Evolutionary conservation across 78 protist species (phyloP), one percentile per base, ranked within the genome.

Genomic region (Monocercomonoides exilis): DNA sequence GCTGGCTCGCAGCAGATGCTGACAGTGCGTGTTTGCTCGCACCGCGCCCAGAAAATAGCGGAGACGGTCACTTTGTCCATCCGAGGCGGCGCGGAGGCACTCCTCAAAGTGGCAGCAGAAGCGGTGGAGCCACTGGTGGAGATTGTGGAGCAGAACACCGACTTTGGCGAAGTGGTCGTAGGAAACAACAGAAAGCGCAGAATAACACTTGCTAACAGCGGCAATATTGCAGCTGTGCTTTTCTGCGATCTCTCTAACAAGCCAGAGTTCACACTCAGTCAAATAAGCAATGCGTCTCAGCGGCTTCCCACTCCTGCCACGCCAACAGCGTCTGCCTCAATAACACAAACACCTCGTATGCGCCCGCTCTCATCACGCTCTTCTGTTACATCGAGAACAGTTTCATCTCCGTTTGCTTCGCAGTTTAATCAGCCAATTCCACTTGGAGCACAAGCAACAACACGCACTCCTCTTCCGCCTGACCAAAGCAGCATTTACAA

Each of bases 41-140:
- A 85, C 32, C 33, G 6, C 32, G 21, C 85, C 54, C 0, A 1
- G 81, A 32, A 2, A 35, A 0, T 44, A 44, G 2, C 2, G 43
- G 0, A 82, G 33, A 35, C 46, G 33, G 0, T 70, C 35, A 0
- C 0, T 34, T 0, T 6, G 41, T 0, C 0, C 41, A 64, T 88
- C 4, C 91, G 90, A 42, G 91, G 91, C 43, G 84, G 87, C 1
- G 35, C 43, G 45, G 36, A 42, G 43, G 2, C 86, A 41, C 41
- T 44, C 80, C 36, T 90, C 44, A 29, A 54, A 21, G 79, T 92
- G 5, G 11, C 0, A 29, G 89, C 89, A 1, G 82, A 86, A 38
- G 87, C 91, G 29, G 38, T 46, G 34, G 38, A 86, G 3, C 92
- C 94, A 34, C 0, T 33, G 41, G 34, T 86, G 77, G 0, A 1